A percentile compares a stretch with the other conserved stretches of the same genome.
Evolutionary conservation across 2,329 filamentous ascomycete species (phyloP).

Genomic region (Epichloe baconii): DNA sequence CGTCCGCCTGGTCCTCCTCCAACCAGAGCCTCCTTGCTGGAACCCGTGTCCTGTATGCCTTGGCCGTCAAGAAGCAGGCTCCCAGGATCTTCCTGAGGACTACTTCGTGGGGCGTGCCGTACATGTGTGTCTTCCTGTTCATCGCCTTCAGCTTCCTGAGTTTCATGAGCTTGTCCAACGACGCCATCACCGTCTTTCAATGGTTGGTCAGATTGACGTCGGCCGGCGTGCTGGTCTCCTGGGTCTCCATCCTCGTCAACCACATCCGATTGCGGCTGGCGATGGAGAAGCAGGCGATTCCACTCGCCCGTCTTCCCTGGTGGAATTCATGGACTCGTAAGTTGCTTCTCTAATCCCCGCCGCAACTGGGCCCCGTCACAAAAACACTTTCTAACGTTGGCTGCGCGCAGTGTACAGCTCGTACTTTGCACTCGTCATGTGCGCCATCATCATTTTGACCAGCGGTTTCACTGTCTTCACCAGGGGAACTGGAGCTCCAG

Average conservation of each 20-base stretch:
- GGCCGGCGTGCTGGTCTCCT: constrained; percentile 49
- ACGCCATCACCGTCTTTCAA: constrained; percentile 50
- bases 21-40: constrained; percentile 52
- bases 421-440: constrained; percentile 44
- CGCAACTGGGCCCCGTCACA: neutral
- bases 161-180: constrained; percentile 43
- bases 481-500: constrained; percentile 41
- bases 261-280: constrained; percentile 44
- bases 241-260: constrained; percentile 46
- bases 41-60: constrained; percentile 55
- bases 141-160: constrained; percentile 41
- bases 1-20: constrained; percentile 49
- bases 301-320: constrained; percentile 41
- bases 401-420: constrained; percentile 41
- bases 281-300: constrained; percentile 41
- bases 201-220: constrained; percentile 52
- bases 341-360: constrained; percentile 10
- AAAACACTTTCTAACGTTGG: constrained; percentile 3
- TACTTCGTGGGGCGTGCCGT: constrained; percentile 49
- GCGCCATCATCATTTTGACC: constrained; percentile 53
- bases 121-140: constrained; percentile 41
- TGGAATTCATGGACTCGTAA: constrained; percentile 48
- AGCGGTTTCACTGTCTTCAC: constrained; percentile 54
- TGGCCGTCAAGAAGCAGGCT: constrained; percentile 53
- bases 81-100: constrained; percentile 48